Base-by-base conservation (phyloP, 495 filamentous ascomycete species). In the Penicillium cosmopolitanum region DNA sequence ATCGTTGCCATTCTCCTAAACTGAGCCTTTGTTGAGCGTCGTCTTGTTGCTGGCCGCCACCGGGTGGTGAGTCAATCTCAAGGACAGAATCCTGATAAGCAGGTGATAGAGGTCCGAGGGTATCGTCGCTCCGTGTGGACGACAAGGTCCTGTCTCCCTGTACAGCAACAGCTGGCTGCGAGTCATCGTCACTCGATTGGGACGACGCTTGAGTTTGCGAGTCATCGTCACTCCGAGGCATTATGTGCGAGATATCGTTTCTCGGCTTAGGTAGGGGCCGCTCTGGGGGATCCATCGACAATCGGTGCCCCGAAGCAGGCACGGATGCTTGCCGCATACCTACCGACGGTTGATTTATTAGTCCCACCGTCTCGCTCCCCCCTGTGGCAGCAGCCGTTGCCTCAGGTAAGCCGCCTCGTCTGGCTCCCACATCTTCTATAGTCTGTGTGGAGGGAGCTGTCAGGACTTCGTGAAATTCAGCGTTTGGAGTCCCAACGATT, bases 391-490 rank as follows among this genome's bases (percentile, higher is more conserved):
- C n/a, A n/a, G n/a, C n/a, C n/a, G n/a, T n/a, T n/a, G n/a, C n/a
- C n/a, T n/a, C n/a, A n/a, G n/a, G n/a, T n/a, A n/a, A n/a, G n/a
- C n/a, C n/a, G n/a, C n/a, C n/a, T n/a, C n/a, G n/a, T n/a, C n/a
- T n/a, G n/a, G n/a, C n/a, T n/a, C n/a, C n/a, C n/a, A n/a, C n/a
- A n/a, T n/a, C n/a, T n/a, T n/a, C n/a, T 60, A 51, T 53, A 43
- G 59, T 63, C 57, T 66, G 52, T 63, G 51, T 63, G 53, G 62
- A 63, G 47, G 52, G 63, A 66, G 66, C 51, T 50, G 53, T 62
- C 19, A 62, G 54, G 60, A 62, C 60, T 62, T 62, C 60, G 9
- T 57, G 42, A 57, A 62, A 62, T 54, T 62, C 54, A 50, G 60
- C 48, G 33, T 57, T 62, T 62, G 50, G 60, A 8, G 60, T 62